Conservation (phyloP, 1,139 yeast genomes). For the Suzukiozyma palmioleophila region DNA sequence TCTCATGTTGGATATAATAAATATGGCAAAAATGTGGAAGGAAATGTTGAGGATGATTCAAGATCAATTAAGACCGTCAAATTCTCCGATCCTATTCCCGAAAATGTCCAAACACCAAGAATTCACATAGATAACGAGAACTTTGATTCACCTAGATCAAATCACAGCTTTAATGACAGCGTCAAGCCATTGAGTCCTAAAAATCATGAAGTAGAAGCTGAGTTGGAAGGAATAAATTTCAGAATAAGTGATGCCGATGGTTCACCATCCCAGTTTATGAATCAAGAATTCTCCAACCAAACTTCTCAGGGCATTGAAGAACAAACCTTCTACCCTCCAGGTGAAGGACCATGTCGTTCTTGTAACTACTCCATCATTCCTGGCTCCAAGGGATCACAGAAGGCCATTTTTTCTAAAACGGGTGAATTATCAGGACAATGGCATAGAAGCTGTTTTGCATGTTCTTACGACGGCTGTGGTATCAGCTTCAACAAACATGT, state of each 20-base stretch:
- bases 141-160: not conserved
- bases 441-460: constrained; percentile 84
- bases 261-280: constrained; percentile 10
- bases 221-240: constrained; percentile 25
- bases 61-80: not conserved
- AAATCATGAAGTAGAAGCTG: constrained; percentile 27
- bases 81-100: not conserved
- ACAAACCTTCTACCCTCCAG: constrained; percentile 43
- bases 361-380: constrained; percentile 49
- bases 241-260: constrained; percentile 10
- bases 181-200: constrained; percentile 30
- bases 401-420: constrained; percentile 67
- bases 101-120: not conserved
- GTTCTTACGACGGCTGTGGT: constrained; percentile 52
- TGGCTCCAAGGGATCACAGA: constrained; percentile 42
- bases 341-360: constrained; percentile 69
- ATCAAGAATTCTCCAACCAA: constrained; percentile 2
- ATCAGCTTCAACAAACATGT: constrained; percentile 52
- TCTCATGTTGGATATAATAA: constrained; percentile 9
- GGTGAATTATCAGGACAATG: constrained; percentile 88
- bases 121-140: not conserved
- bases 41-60: not conserved
- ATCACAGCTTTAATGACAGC: not conserved
- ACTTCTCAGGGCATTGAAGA: not conserved
- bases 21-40: constrained; percentile 1